Evolutionary conservation across 768 basidiomycete genomes (phyloP).

Genomic region (Mrakia blollopis): DNA sequence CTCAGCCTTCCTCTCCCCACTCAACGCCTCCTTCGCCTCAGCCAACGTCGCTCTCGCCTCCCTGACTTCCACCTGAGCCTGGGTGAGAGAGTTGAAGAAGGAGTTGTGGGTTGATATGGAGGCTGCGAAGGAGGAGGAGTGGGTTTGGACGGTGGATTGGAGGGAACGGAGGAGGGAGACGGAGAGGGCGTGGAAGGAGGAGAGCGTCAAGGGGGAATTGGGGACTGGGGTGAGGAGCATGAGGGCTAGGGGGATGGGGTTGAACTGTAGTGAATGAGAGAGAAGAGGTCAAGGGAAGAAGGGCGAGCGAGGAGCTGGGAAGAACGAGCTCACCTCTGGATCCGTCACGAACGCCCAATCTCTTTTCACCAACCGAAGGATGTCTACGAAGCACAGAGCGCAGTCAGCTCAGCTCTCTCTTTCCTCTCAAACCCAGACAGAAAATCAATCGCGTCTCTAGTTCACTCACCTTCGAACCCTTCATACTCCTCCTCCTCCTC

Average conservation of each 20-base stretch:
- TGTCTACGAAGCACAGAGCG: constrained; percentile 50
- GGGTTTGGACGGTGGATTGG: constrained; percentile 53
- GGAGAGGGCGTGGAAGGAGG: constrained; percentile 40
- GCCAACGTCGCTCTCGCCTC: constrained; percentile 64
- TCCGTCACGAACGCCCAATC: constrained; percentile 86
- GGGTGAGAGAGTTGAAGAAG: constrained; percentile 63
- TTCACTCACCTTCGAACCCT: not conserved
- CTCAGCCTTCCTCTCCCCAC: constrained; percentile 71
- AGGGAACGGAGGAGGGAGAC: constrained; percentile 40
- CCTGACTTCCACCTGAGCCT: constrained; percentile 68
- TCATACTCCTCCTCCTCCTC: not conserved
- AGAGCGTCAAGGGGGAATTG: constrained; percentile 36
- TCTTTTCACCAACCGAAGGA: constrained; percentile 77
- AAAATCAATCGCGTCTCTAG: not conserved
- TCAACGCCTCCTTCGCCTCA: constrained; percentile 59
- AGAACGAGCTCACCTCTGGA: constrained; percentile 59
- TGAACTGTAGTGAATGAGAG: constrained; percentile 52
- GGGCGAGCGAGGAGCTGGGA: constrained; percentile 6
- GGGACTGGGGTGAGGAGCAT: constrained; percentile 56
- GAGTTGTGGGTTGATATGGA: constrained; percentile 84
- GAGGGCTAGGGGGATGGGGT: constrained; percentile 86
- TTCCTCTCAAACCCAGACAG: no score
- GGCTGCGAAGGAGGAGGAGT: constrained; percentile 93
- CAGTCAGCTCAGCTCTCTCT: not conserved
- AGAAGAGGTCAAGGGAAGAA: not conserved